These are phyloP conservation scores for Tulasnella sp. DNA, from an alignment of 768 basidiomycete genomes.

Conservation along the genomic window DNA sequence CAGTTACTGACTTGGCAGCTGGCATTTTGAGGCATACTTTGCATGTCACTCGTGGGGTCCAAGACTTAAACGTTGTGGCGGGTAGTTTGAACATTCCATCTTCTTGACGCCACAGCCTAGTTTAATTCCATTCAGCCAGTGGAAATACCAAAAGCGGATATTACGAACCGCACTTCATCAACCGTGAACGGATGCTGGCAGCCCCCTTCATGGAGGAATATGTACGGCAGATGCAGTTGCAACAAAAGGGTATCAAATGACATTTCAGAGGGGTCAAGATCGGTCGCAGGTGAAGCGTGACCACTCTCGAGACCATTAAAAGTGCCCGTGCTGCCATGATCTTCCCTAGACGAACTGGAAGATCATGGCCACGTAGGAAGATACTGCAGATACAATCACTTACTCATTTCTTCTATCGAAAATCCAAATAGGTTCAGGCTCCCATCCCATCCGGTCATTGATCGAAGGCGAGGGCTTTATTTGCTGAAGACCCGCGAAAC, in stretches of 20 bases:
- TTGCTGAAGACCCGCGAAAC: neutral
- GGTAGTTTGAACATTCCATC: conserved; percentile 54
- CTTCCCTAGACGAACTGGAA: neutral
- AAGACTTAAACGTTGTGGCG: conserved; percentile 52
- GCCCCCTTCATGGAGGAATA: conserved; percentile 67
- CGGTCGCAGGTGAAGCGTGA: conserved; percentile 28
- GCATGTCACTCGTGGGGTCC: conserved; percentile 49
- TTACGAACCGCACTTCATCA: conserved; percentile 59
- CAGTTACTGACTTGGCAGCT: conserved; percentile 52
- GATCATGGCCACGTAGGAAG: neutral
- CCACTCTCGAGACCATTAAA: neutral
- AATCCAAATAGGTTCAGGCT: conserved; percentile 20
- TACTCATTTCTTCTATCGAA: neutral
- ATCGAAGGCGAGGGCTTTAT: neutral
- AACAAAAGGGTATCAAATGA: conserved; percentile 24
- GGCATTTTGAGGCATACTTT: conserved; percentile 60
- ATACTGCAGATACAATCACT: neutral
- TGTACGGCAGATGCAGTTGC: conserved; percentile 65
- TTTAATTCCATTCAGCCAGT: conserved; percentile 2
- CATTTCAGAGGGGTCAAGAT: conserved; percentile 36
- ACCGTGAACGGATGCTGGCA: conserved; percentile 73
- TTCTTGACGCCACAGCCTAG: conserved; percentile 46
- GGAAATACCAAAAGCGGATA: neutral
- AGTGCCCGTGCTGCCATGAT: neutral
- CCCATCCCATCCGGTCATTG: conserved; percentile 24